Conservation (phyloP, 2,329 filamentous ascomycete genomes). For the Aotearoamyces nothofagi region DNA sequence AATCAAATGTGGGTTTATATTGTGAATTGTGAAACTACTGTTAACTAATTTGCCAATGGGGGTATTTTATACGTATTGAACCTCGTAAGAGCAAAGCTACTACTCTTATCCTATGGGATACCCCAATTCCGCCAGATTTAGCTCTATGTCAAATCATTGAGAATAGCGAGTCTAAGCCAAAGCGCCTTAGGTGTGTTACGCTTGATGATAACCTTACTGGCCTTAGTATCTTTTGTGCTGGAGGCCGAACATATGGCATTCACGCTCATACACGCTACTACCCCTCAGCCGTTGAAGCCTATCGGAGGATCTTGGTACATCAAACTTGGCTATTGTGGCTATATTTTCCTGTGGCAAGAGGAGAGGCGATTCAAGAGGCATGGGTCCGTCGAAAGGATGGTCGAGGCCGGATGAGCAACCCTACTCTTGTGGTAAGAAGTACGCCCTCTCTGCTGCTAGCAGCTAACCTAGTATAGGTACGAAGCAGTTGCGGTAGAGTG, state of each 20-base stretch:
- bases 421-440: slow-evolving; percentile 3
- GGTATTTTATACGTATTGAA: slow-evolving; percentile 1
- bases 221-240: slow-evolving; percentile 2
- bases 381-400: slow-evolving; percentile 1
- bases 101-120: slow-evolving; percentile 3
- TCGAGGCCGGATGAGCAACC: not conserved
- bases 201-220: slow-evolving; percentile 1
- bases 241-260: slow-evolving; percentile 2
- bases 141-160: slow-evolving; percentile 1
- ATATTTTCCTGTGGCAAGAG: slow-evolving; percentile 1
- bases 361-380: not conserved
- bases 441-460: not conserved
- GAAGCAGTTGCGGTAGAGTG: slow-evolving; percentile 1
- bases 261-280: slow-evolving; percentile 1
- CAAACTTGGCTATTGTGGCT: slow-evolving; percentile 1
- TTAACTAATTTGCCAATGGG: slow-evolving; percentile 1
- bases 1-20: slow-evolving; percentile 1
- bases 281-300: slow-evolving; percentile 1
- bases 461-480: slow-evolving; percentile 1
- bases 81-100: not conserved
- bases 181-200: slow-evolving; percentile 2
- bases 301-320: not conserved
- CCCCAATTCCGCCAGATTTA: slow-evolving; percentile 1
- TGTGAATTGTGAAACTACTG: not conserved
- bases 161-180: slow-evolving; percentile 1